phyloP scores from a whole-genome alignment of 2,329 filamentous ascomycete genomes.

The Curvularia sp. region DNA sequence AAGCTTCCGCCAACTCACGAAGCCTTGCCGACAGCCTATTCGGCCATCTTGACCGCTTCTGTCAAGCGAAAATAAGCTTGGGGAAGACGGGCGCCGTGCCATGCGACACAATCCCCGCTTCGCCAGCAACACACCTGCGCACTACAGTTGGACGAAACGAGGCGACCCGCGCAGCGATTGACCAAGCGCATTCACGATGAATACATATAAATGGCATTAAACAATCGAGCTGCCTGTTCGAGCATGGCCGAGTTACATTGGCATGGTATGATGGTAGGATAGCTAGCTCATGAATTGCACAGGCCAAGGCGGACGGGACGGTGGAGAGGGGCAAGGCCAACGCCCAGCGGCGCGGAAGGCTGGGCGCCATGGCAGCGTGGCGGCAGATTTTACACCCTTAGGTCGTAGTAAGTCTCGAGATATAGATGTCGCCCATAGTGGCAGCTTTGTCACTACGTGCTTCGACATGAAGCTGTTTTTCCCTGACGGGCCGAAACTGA shows the following conservation, averaged over 20 bases:
- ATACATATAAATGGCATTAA: constrained; percentile 3
- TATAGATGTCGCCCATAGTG: neutral
- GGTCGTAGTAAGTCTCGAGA: constrained; percentile 1
- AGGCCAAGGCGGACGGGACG: constrained; percentile 11
- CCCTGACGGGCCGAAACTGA: neutral
- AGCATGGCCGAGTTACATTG: constrained; percentile 18
- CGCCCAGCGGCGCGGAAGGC: constrained; percentile 21
- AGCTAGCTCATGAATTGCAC: constrained; percentile 11
- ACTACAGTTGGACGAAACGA: neutral
- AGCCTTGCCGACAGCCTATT: constrained; percentile 11
- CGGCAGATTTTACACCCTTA: constrained; percentile 9
- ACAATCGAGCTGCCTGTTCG: constrained; percentile 28
- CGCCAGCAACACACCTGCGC: neutral
- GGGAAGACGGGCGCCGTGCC: constrained; percentile 2
- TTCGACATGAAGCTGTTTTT: neutral
- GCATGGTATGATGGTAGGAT: constrained; percentile 9
- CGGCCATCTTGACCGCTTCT: constrained; percentile 14
- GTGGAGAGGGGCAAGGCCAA: constrained; percentile 5
- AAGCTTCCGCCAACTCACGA: constrained; percentile 15
- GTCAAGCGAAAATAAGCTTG: constrained; percentile 13
- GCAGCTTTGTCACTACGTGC: neutral
- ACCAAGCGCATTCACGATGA: neutral
- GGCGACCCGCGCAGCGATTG: neutral
- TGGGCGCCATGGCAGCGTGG: constrained; percentile 25
- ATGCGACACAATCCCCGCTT: neutral